Evolutionary conservation across 1,284 basidiomycete species (phyloP), one percentile per base, ranked within the genome.

Genomic region (Fomitopsis schrenkii): DNA sequence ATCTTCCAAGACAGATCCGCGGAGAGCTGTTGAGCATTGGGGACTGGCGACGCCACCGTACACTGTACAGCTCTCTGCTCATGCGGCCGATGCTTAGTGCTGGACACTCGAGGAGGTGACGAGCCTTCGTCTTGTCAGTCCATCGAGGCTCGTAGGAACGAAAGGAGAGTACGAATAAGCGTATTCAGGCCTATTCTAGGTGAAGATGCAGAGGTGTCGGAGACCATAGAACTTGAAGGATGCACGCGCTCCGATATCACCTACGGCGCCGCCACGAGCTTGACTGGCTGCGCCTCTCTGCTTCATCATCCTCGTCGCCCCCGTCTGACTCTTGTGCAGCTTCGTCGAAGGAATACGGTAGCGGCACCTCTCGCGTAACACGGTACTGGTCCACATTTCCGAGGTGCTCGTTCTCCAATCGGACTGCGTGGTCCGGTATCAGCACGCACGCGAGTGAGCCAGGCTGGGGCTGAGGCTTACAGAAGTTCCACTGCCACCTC

Each of bases 401-500:
- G 28, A 94, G 75, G 62, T 94, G 93, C 74, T 95, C 93, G 78
- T 93, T 94, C 73, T 95, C 93, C 62, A 95, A 75, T 64, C 93
- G 89, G 73, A 83, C 89, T 90, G 68, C 45, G 26, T 19, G 45
- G 40, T 28, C 33, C 14, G 2, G 17, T 7, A n/a, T 50, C 48
- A 48, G 59, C 42, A 9, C 22, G 33, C 26, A 6, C 14, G 28
- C 48, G 28, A 7, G 12, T n/a, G 26, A 5, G 30, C 2, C 15
- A 15, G 48, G 12, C 9, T 15, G 7, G 14, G 26, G 44, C 19
- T 8, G 26, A 26, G 26, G 66, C 71, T 61, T 63, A 94, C 93
- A 90, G 71, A 97, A 93, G 74, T 97, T 97, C 95, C 95, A 98
- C 67, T 92, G 91, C 76, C 86, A 88, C 57, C 95, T 82, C 38